Percentiles rank a stretch among this genome's conserved stretches.
Conservation (phyloP, 768 basidiomycete species). For the Mycena olivaceomarginata region DNA sequence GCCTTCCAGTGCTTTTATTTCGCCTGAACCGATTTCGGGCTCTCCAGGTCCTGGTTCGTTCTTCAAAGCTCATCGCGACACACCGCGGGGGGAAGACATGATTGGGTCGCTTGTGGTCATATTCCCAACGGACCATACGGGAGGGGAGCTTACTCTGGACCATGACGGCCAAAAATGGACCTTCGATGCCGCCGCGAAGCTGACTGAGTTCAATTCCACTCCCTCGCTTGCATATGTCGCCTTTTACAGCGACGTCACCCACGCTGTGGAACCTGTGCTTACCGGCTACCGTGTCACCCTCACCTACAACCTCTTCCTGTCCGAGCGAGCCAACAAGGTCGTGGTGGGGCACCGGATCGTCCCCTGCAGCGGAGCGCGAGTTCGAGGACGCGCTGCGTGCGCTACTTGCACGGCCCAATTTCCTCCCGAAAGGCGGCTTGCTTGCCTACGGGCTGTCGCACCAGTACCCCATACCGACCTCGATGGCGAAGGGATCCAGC, state of each 20-base stretch:
- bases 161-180: background rate
- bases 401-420: background rate
- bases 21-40: background rate
- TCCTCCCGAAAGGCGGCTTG: background rate
- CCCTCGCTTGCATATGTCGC: background rate
- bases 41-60: constrained; percentile 50
- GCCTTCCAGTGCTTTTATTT: background rate
- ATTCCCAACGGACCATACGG: constrained; percentile 65
- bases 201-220: background rate
- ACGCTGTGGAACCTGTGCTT: too few relatives aligned
- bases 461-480: background rate
- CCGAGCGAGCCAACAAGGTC: background rate
- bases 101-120: constrained; percentile 70
- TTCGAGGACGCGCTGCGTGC: background rate
- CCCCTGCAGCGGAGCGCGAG: background rate
- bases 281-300: background rate
- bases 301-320: background rate
- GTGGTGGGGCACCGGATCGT: background rate
- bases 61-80: constrained; percentile 70
- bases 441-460: background rate
- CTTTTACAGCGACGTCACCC: too few relatives aligned
- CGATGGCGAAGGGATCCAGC: background rate
- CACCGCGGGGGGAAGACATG: constrained; percentile 62
- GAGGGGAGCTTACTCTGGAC: constrained; percentile 60
- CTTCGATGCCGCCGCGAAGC: background rate